Base-by-base conservation (phyloP, 768 basidiomycete species). In the Phlegmacium glaucopus region DNA sequence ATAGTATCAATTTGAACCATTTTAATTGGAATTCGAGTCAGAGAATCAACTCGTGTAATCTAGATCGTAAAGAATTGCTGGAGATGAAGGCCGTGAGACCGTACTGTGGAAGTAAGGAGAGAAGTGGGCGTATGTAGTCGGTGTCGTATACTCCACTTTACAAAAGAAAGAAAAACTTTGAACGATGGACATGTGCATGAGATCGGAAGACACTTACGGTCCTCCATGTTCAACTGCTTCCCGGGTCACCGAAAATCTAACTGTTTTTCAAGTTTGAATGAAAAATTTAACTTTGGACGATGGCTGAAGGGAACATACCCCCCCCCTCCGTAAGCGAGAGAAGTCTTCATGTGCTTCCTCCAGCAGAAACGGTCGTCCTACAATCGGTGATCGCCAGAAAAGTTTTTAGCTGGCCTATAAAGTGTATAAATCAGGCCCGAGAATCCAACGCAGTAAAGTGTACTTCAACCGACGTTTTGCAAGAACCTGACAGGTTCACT, bases 181-280 rank as follows among this genome's bases (percentile, higher is more conserved):
- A 6, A 32, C n/a, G n/a, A 13, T 13, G 8, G 9, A 46, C 3
- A 45, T 22, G 22, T 22, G 22, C 5, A 5, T 22, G 22, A 3
- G 22, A 22, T 22, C 5, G 22, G 22, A 22, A 22, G 22, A 30
- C 9, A 83, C 91, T 54, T 68, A 94, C 94, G 83, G 89, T 56
- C 92, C 95, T 50, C 78, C 82, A 61, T 98, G 96, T 61, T 97
- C 95, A 12, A 98, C 76, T 0, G 95, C 92, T 63, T 99, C 95
- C 95, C 95, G 98, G 1, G 95, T 94, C 4, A 98, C 81, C 22
- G 94, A 81, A 57, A 99, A 92, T 34, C 94, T 79, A 44, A 96
- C 91, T 94, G 2, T 45, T 12, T 15, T 45, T 49, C 18, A 22
- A 42, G 25, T 12, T 13, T 16, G 17, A 28, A 34, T n/a, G n/a